phyloP scores from a whole-genome alignment of 306 rosid genomes.

The Glycine tomentella region DNA sequence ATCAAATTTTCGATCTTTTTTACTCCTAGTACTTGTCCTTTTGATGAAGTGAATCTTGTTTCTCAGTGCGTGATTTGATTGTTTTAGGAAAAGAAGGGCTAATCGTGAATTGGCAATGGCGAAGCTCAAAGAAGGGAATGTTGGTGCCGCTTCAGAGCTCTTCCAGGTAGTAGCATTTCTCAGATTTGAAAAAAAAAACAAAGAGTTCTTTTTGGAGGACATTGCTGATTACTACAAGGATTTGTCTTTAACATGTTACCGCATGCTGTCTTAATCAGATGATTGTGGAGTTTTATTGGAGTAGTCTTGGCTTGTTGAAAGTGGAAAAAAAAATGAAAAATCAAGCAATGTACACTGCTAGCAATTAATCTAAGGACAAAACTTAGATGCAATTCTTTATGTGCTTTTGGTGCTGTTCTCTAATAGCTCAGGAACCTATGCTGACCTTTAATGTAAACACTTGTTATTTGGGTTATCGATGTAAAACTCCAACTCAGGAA shows the following conservation, averaged over 20 bases:
- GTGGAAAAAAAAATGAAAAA: not conserved
- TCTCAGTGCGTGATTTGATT: constrained; percentile 5
- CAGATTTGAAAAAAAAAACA: no score
- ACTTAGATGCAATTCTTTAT: not conserved
- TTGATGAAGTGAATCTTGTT: not conserved
- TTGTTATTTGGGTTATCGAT: not conserved
- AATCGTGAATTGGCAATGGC: constrained; percentile 78
- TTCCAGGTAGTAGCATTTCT: constrained; percentile 67
- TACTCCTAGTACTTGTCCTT: not conserved
- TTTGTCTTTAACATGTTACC: constrained; percentile 17
- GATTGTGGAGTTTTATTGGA: constrained; percentile 8
- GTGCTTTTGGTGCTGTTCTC: not conserved
- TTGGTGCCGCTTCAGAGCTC: constrained; percentile 76
- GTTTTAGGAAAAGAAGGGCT: constrained; percentile 64
- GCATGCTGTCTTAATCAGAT: constrained; percentile 3
- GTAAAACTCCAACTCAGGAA: not conserved
- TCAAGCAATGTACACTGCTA: not conserved
- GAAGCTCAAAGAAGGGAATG: constrained; percentile 80
- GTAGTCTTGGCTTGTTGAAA: not conserved
- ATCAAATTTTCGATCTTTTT: not conserved
- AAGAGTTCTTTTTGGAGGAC: not conserved
- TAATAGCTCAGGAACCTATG: not conserved
- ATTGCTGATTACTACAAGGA: not conserved
- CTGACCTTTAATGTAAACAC: not conserved
- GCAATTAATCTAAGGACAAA: not conserved